phyloP scores from a whole-genome alignment of 1,139 yeast species.

The Saccharomycopsis hybrid region DNA sequence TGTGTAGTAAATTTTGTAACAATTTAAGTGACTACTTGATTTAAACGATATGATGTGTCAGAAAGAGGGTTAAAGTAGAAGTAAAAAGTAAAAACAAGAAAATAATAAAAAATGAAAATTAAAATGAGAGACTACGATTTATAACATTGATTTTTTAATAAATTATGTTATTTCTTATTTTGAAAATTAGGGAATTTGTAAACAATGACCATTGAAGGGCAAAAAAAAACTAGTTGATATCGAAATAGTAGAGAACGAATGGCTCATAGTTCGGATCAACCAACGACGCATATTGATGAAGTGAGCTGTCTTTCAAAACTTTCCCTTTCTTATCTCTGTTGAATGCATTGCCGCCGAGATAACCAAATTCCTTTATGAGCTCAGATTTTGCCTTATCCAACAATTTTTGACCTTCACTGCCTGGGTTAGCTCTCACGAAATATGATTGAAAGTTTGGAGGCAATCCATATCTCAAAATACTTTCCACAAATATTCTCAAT shows the following conservation, averaged over 20 bases:
- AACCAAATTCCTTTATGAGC: constrained; percentile 70
- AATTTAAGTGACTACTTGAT: no score
- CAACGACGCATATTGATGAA: constrained; percentile 82
- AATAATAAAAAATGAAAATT: no score
- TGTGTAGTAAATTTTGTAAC: no score
- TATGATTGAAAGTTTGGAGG: constrained; percentile 85
- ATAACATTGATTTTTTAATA: no score
- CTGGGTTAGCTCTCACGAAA: constrained; percentile 42
- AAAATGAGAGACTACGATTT: no score
- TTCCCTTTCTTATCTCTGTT: constrained; percentile 57
- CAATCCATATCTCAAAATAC: constrained; percentile 87
- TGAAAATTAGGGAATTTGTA: no score
- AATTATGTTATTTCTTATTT: no score
- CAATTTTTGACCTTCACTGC: constrained; percentile 34
- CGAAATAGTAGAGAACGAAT: constrained; percentile 71
- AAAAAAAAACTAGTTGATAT: constrained; percentile 27
- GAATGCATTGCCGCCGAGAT: constrained; percentile 86
- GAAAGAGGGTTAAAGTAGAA: no score
- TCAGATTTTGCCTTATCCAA: constrained; percentile 59
- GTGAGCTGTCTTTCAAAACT: constrained; percentile 51
- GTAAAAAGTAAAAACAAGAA: no score
- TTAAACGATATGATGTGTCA: no score
- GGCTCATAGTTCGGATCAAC: constrained; percentile 96
- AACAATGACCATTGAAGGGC: no score
- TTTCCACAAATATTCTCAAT: constrained; percentile 52